phyloP scores from a whole-genome alignment of 345 rosid genomes.

The Boechera stricta region DNA sequence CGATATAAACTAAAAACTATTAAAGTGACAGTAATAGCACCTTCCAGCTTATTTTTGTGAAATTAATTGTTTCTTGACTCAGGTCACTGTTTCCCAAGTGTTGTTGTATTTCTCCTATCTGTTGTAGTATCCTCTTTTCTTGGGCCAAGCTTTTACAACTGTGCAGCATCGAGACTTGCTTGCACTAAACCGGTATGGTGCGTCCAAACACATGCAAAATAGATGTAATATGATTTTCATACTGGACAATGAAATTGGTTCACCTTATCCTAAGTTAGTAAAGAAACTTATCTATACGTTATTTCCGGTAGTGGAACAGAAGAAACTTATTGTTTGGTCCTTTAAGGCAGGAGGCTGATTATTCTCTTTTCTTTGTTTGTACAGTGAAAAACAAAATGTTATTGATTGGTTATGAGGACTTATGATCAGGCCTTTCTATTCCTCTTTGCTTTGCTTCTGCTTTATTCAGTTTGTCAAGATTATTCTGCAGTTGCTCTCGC shows the following conservation, averaged over 20 bases:
- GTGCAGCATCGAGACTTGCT: background rate
- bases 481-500: background rate
- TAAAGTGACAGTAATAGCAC: background rate
- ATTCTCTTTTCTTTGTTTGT: background rate
- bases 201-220: background rate
- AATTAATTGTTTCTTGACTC: background rate
- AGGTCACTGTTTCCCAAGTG: background rate
- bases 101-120: slow-evolving; percentile 1
- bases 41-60: background rate
- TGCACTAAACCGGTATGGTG: slow-evolving; percentile 1
- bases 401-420: background rate
- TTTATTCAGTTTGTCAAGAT: slow-evolving; percentile 11
- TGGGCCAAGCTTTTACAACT: slow-evolving; percentile 12
- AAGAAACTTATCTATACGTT: background rate
- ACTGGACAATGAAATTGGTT: background rate
- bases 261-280: background rate
- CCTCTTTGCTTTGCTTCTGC: background rate
- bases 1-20: background rate
- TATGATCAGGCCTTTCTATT: background rate
- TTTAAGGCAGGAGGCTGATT: background rate
- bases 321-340: background rate
- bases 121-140: slow-evolving; percentile 23
- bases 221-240: background rate
- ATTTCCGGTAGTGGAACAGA: background rate
- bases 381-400: background rate